Evolutionary conservation across 441 rosid genomes (phyloP).

Genomic region (Jatropha multifida): DNA sequence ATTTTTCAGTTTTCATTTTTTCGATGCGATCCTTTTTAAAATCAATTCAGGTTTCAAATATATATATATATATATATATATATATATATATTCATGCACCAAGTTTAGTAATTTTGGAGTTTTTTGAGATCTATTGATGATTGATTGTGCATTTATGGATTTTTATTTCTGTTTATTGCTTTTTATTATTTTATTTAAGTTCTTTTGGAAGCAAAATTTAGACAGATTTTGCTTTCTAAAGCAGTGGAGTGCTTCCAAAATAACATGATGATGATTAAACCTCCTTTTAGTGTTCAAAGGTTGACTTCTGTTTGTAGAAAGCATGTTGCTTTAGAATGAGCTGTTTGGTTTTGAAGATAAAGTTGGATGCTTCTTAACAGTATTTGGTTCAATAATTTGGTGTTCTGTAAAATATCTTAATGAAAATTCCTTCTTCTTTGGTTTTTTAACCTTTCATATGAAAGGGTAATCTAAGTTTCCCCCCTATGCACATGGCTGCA

Average conservation of each 20-base stretch:
- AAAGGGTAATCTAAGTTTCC: neutral
- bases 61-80: too few relatives aligned
- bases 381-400: neutral
- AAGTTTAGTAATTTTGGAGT: neutral
- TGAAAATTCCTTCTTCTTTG: neutral
- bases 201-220: neutral
- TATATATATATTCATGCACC: neutral
- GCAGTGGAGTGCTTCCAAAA: neutral
- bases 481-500: neutral
- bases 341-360: slow-evolving; percentile 10
- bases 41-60: neutral
- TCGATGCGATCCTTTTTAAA: neutral
- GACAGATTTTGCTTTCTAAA: slow-evolving; percentile 7
- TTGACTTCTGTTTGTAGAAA: slow-evolving; percentile 21
- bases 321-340: slow-evolving; percentile 3
- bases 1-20: slow-evolving; percentile 10
- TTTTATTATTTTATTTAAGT: neutral
- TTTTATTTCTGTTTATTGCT: neutral
- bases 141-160: neutral
- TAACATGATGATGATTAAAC: slow-evolving; percentile 1
- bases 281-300: slow-evolving; percentile 16
- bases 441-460: neutral
- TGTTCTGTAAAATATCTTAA: neutral
- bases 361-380: slow-evolving; percentile 7
- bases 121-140: slow-evolving; percentile 1